A percentile compares a stretch with the other conserved stretches of the same genome.
These are phyloP conservation scores for Naematelia aurantialba DNA, from an alignment of 768 basidiomycete species.

Conservation along the genomic window DNA sequence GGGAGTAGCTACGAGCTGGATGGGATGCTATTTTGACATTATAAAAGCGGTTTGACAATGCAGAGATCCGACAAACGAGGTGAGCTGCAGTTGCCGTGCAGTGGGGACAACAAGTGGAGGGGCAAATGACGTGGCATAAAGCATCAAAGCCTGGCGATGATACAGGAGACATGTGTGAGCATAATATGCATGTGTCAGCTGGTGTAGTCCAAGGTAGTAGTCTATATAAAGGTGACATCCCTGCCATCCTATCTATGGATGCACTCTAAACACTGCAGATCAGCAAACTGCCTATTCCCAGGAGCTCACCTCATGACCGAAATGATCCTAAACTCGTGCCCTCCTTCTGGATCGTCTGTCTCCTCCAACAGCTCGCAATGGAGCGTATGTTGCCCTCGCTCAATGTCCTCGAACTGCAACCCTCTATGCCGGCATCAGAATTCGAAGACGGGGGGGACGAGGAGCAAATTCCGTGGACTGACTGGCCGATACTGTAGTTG, in stretches of 20 bases:
- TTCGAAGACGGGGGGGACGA: not conserved
- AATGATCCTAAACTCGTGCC: slow-evolving; percentile 42
- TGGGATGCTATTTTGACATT: not conserved
- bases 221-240: too few species aligned
- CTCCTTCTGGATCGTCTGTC: slow-evolving; percentile 40
- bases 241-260: too few species aligned
- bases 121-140: not conserved
- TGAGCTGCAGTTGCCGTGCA: too few species aligned
- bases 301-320: slow-evolving; percentile 40
- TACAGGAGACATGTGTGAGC: too few species aligned
- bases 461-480: too few species aligned
- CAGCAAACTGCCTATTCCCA: too few species aligned
- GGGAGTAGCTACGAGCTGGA: not conserved
- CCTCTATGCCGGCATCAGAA: not conserved
- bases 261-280: too few species aligned
- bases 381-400: slow-evolving; percentile 31
- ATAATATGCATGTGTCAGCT: too few species aligned
- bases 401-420: slow-evolving; percentile 16
- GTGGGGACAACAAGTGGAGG: not conserved
- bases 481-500: slow-evolving; percentile 34
- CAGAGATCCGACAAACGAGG: not conserved
- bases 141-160: too few species aligned
- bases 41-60: not conserved
- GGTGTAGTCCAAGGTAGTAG: too few species aligned
- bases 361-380: slow-evolving; percentile 38